Evolutionary conservation across 352 stramenopile species (phyloP).

Genomic region (Phytopythium litorale): DNA sequence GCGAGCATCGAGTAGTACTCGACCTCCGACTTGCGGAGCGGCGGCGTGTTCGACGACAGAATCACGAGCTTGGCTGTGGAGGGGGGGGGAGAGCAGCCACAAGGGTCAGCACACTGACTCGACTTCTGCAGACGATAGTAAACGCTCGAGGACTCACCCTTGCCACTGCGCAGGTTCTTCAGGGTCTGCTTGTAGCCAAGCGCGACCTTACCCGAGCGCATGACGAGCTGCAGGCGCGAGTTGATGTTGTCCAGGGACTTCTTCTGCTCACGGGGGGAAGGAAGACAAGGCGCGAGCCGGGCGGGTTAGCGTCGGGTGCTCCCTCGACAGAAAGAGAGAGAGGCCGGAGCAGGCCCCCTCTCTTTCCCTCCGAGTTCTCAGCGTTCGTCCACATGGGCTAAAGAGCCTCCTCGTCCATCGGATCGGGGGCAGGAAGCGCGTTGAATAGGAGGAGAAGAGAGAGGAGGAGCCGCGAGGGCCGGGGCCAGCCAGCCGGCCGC

Average conservation of each 20-base stretch:
- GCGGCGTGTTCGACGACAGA: slow-evolving; percentile 97
- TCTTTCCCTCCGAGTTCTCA: slow-evolving; percentile 9
- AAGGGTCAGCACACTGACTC: neutral
- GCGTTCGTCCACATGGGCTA: slow-evolving; percentile 2
- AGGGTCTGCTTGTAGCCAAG: slow-evolving; percentile 99
- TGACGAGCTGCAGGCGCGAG: slow-evolving; percentile 98
- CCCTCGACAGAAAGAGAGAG: slow-evolving; percentile 20
- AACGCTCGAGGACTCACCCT: slow-evolving; percentile 44
- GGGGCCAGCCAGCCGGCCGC: neutral
- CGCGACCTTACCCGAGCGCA: slow-evolving; percentile 98
- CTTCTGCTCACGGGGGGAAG: slow-evolving; percentile 72
- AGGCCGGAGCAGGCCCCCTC: neutral
- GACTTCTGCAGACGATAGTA: neutral
- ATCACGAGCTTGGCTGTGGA: slow-evolving; percentile 95
- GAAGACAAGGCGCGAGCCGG: neutral
- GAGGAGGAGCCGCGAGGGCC: neutral
- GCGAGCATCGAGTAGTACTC: slow-evolving; percentile 99
- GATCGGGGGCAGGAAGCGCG: slow-evolving; percentile 35
- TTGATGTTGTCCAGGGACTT: slow-evolving; percentile 99
- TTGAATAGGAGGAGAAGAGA: slow-evolving; percentile 3
- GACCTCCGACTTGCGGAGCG: slow-evolving; percentile 98
- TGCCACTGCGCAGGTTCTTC: slow-evolving; percentile 95
- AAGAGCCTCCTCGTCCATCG: slow-evolving; percentile 64
- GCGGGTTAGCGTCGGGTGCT: slow-evolving; percentile 24
- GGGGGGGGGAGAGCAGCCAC: no score